These are phyloP conservation scores for Yamadazyma philogaea DNA, from an alignment of 805 yeast species.

Conservation along the genomic window DNA sequence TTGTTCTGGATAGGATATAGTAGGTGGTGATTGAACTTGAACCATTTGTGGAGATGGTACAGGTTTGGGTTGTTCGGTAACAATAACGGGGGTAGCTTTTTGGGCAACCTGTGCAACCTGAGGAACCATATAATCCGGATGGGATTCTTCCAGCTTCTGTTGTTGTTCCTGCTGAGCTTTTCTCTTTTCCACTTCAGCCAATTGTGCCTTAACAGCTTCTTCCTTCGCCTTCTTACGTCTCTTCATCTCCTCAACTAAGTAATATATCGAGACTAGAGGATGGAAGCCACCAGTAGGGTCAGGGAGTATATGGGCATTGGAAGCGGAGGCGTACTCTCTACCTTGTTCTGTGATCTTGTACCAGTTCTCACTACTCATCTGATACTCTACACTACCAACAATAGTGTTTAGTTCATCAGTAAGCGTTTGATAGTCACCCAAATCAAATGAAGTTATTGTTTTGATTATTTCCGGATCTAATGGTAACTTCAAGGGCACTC, in stretches of 20 bases:
- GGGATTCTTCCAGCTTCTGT: background rate
- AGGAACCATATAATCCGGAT: background rate
- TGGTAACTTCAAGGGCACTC: constrained; percentile 72
- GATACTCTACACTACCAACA: constrained; percentile 64
- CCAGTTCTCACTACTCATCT: constrained; percentile 62
- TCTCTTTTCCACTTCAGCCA: constrained; percentile 18
- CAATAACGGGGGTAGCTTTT: constrained; percentile 4
- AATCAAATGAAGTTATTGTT: constrained; percentile 75
- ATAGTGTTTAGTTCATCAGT: constrained; percentile 53
- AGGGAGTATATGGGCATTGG: constrained; percentile 36
- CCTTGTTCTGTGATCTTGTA: constrained; percentile 41
- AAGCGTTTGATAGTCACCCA: constrained; percentile 65
- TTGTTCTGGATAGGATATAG: constrained; percentile 34
- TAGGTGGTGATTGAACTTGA: constrained; percentile 9
- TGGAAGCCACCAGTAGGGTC: constrained; percentile 88
- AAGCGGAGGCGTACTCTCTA: constrained; percentile 33
- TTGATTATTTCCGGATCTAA: constrained; percentile 63
- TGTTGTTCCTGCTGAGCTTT: constrained; percentile 2
- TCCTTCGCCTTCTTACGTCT: constrained; percentile 65
- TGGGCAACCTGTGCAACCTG: constrained; percentile 8
- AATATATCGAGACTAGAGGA: constrained; percentile 84
- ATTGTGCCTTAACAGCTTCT: constrained; percentile 35
- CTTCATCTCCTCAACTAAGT: constrained; percentile 79
- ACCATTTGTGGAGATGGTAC: constrained; percentile 5
- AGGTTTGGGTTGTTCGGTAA: constrained; percentile 9